These are phyloP conservation scores for Spinacia oleracea DNA, from an alignment of 179 eudicot genomes.

Conservation along the genomic window DNA sequence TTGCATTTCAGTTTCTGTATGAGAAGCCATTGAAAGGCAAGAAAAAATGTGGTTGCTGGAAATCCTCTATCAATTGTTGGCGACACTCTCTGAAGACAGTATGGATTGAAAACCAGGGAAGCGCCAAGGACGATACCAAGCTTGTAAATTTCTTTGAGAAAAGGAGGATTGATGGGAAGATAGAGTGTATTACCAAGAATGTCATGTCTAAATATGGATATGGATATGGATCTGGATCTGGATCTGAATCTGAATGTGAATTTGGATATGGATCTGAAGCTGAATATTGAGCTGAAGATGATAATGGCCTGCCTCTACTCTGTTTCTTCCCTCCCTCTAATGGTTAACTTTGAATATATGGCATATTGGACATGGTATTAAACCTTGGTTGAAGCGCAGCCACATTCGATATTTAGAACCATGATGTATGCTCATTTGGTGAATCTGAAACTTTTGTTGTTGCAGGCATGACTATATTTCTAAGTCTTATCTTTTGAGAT, in stretches of 20 bases:
- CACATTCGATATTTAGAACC: too few relatives aligned
- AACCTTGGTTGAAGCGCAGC: too few relatives aligned
- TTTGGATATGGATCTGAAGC: too few relatives aligned
- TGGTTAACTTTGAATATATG: too few relatives aligned
- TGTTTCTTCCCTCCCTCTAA: neutral
- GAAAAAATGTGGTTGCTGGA: constrained; percentile 14
- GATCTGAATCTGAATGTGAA: too few relatives aligned
- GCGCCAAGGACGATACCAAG: neutral
- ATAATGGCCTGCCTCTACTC: neutral
- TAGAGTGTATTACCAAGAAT: neutral
- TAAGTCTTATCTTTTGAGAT: too few relatives aligned
- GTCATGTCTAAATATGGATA: neutral
- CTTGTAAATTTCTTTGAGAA: neutral
- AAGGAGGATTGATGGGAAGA: neutral
- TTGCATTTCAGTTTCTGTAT: constrained; percentile 6
- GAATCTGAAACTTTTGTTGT: too few relatives aligned
- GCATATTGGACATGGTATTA: too few relatives aligned
- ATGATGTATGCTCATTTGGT: too few relatives aligned
- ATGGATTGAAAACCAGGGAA: neutral
- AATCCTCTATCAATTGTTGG: constrained; percentile 8
- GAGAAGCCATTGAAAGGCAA: constrained; percentile 6
- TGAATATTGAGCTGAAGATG: neutral
- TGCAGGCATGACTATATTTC: too few relatives aligned
- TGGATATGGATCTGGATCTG: too few relatives aligned
- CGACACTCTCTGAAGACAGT: constrained; percentile 15